These are phyloP conservation scores for Phoenix roebelenii DNA, from an alignment of 176 grass and related monocot genomes.

Conservation along the genomic window DNA sequence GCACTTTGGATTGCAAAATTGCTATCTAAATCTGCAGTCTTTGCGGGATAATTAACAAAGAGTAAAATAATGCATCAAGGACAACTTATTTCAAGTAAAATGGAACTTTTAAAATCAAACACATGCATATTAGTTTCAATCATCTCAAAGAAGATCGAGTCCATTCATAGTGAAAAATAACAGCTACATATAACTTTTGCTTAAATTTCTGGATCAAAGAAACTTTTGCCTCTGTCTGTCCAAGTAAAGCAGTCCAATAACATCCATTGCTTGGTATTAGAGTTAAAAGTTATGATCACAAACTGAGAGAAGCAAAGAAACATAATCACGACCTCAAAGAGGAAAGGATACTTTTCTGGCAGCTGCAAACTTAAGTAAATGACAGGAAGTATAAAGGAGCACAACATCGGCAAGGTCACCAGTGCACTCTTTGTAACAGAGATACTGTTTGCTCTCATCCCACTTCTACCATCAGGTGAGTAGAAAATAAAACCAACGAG, in stretches of 20 bases:
- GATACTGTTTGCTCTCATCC: constrained; percentile 18
- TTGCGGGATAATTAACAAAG: no score
- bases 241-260: constrained; percentile 35
- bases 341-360: constrained; percentile 70
- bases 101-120: no score
- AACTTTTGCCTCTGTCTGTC: constrained; percentile 7
- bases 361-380: constrained; percentile 54
- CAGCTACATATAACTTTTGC: no score
- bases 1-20: no score
- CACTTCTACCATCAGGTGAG: constrained; percentile 26
- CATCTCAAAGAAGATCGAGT: no score
- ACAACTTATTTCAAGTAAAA: no score
- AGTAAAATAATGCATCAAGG: no score
- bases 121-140: no score
- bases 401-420: constrained; percentile 35
- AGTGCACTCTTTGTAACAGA: constrained; percentile 26
- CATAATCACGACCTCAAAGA: constrained; percentile 86
- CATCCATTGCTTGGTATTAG: constrained; percentile 77
- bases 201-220: no score
- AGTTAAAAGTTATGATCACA: constrained; percentile 46
- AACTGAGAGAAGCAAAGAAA: constrained; percentile 82
- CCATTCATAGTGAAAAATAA: no score
- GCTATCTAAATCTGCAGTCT: no score
- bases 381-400: constrained; percentile 42
- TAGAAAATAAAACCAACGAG: constrained; percentile 73